Evolutionary conservation across 2,329 filamentous ascomycete species (phyloP).

Genomic region (Dactylella cylindrospora): DNA sequence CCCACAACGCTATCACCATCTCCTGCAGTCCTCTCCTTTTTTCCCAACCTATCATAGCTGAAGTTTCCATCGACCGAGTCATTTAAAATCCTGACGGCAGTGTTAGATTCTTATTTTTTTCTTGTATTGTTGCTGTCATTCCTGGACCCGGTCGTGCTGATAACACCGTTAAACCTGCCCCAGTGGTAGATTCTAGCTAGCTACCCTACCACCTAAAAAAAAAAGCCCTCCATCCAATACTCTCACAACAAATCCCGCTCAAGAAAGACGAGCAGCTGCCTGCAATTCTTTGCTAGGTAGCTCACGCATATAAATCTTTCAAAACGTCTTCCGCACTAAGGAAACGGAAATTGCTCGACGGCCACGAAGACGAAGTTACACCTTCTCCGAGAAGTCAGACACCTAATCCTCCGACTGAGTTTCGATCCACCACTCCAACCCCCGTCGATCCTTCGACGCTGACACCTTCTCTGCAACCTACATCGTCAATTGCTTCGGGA

Average conservation of each 20-base stretch:
- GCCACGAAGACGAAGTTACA: conserved; percentile 36
- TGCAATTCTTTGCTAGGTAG: conserved; percentile 38
- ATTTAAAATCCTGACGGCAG: too few relatives aligned
- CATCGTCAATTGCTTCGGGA: conserved; percentile 21
- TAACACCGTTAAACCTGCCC: too few relatives aligned
- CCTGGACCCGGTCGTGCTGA: too few relatives aligned
- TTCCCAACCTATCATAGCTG: too few relatives aligned
- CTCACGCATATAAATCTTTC: conserved; percentile 21
- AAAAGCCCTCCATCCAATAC: too few relatives aligned
- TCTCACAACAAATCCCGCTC: neutral
- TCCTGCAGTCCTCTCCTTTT: neutral
- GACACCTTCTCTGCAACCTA: neutral
- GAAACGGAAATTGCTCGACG: conserved; percentile 44
- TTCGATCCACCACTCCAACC: conserved; percentile 25
- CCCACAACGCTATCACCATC: neutral
- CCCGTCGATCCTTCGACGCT: conserved; percentile 36
- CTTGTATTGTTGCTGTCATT: too few relatives aligned
- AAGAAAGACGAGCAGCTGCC: conserved; percentile 30
- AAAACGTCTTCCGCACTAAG: conserved; percentile 45
- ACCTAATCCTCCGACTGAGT: conserved; percentile 44
- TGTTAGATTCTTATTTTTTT: too few relatives aligned
- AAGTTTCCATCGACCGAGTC: too few relatives aligned
- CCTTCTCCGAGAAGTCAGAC: conserved; percentile 41
- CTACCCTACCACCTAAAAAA: too few relatives aligned
- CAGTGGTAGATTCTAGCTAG: too few relatives aligned